Percentiles rank a stretch among this genome's conserved stretches.
Evolutionary conservation across 2,329 filamentous ascomycete species (phyloP).

Genomic region (Xylariaceae sp.): DNA sequence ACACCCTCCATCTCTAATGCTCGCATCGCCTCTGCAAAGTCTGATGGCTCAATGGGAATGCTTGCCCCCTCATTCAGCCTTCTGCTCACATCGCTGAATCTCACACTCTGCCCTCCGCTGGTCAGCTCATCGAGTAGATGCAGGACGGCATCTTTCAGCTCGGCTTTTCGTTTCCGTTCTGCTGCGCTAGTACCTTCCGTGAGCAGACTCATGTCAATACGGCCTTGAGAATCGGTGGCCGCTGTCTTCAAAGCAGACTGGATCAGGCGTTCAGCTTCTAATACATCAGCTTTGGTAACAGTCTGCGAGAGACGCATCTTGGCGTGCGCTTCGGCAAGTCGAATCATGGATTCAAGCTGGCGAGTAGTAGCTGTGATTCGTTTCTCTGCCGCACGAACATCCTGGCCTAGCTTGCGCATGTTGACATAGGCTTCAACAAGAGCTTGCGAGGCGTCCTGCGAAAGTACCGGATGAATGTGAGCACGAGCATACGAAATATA

Average conservation of each 20-base stretch:
- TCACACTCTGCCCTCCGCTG: constrained; percentile 68
- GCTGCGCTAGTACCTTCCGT: constrained; percentile 91
- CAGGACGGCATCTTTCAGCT: constrained; percentile 82
- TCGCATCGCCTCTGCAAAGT: constrained; percentile 84
- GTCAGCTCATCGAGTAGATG: constrained; percentile 81
- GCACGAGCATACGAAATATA: constrained; percentile 97
- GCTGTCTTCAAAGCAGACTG: constrained; percentile 94
- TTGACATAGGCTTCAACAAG: constrained; percentile 88
- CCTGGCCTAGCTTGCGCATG: constrained; percentile 92
- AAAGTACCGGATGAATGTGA: constrained; percentile 82
- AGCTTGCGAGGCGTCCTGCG: constrained; percentile 78
- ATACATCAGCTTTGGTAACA: constrained; percentile 82
- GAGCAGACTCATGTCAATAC: constrained; percentile 95
- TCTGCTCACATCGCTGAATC: constrained; percentile 79
- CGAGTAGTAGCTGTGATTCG: constrained; percentile 97
- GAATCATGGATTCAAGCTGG: constrained; percentile 98
- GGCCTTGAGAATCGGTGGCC: constrained; percentile 89
- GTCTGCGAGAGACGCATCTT: constrained; percentile 87
- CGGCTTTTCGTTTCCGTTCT: constrained; percentile 82
- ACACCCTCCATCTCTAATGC: constrained; percentile 83
- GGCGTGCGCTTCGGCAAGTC: constrained; percentile 91
- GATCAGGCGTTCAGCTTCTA: constrained; percentile 91
- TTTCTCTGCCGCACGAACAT: constrained; percentile 86
- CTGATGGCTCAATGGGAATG: constrained; percentile 73
- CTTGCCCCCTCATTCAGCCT: constrained; percentile 74